A percentile compares a stretch with the other conserved stretches of the same genome.
Conservation (phyloP, 768 basidiomycete genomes). For the Hygrophorus pudorinus region DNA sequence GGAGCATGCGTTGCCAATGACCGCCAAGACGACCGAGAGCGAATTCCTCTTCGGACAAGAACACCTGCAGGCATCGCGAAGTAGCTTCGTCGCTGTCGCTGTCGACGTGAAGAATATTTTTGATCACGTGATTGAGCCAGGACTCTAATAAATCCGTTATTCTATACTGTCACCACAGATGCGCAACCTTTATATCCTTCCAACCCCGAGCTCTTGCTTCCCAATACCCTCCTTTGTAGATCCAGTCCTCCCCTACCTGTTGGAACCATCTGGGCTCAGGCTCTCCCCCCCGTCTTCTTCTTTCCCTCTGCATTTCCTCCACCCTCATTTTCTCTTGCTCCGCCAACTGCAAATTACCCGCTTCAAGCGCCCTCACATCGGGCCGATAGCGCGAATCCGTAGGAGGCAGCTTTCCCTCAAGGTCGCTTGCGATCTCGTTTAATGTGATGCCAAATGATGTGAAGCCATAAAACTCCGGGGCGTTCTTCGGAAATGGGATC, state of each 20-base stretch:
- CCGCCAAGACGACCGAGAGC: background rate
- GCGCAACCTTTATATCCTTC: constrained; percentile 37
- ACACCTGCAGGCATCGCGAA: background rate
- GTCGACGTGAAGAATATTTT: too few species aligned
- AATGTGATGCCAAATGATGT: constrained; percentile 70
- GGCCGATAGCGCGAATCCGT: constrained; percentile 80
- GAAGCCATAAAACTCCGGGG: constrained; percentile 72
- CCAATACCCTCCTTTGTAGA: constrained; percentile 78
- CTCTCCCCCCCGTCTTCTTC: constrained; percentile 53
- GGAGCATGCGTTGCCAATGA: constrained; percentile 22
- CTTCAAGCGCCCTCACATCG: constrained; percentile 76
- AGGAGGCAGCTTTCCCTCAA: constrained; percentile 54
- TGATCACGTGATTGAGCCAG: too few species aligned
- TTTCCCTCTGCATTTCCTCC: constrained; percentile 68
- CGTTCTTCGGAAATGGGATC: constrained; percentile 60
- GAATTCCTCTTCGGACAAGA: background rate
- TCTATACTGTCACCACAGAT: constrained; percentile 52
- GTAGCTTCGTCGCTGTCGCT: too few species aligned
- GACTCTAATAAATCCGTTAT: background rate
- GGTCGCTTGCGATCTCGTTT: constrained; percentile 67
- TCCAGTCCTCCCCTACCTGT: constrained; percentile 60
- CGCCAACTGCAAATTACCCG: constrained; percentile 60
- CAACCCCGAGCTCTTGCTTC: constrained; percentile 59
- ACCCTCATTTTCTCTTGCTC: constrained; percentile 63
- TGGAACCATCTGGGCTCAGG: constrained; percentile 67